Percentiles rank a stretch among this genome's conserved stretches.
These are phyloP conservation scores for Stagonosporopsis cucurbitacearum DNA, from an alignment of 2,329 filamentous ascomycete genomes.

Conservation along the genomic window DNA sequence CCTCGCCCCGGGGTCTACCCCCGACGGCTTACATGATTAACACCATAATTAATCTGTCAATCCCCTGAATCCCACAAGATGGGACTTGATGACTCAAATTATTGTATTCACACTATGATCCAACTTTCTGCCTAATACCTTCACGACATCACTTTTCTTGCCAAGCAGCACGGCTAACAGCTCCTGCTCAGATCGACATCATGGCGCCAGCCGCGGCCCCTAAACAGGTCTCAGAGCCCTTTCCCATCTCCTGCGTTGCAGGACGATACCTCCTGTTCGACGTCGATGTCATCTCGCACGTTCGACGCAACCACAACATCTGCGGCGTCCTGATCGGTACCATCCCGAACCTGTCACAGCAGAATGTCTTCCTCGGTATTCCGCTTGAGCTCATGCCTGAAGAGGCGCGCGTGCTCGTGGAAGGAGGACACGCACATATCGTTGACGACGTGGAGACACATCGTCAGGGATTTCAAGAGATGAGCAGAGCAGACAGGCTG, in stretches of 20 bases:
- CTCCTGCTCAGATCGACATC: slow-evolving; percentile 25
- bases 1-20: slow-evolving; percentile 8
- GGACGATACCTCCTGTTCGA: slow-evolving; percentile 91
- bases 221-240: slow-evolving; percentile 57
- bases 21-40: slow-evolving; percentile 62
- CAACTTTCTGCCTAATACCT: slow-evolving; percentile 19
- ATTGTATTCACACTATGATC: slow-evolving; percentile 52
- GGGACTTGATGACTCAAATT: slow-evolving; percentile 59
- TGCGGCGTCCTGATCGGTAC: slow-evolving; percentile 86
- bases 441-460: slow-evolving; percentile 81
- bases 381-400: slow-evolving; percentile 90
- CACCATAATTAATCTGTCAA: slow-evolving; percentile 79
- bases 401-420: slow-evolving; percentile 82
- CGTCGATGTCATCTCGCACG: slow-evolving; percentile 75
- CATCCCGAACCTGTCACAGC: slow-evolving; percentile 88
- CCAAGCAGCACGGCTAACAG: slow-evolving; percentile 30
- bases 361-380: slow-evolving; percentile 90
- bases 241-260: slow-evolving; percentile 81
- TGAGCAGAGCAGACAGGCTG: slow-evolving; percentile 64
- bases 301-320: slow-evolving; percentile 82
- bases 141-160: slow-evolving; percentile 1
- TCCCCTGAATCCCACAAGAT: slow-evolving; percentile 68
- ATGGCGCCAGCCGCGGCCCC: slow-evolving; percentile 42
- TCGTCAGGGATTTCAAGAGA: slow-evolving; percentile 64
- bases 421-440: slow-evolving; percentile 76